These are phyloP conservation scores for Breynia disticha DNA, from an alignment of 441 rosid genomes.

Conservation along the genomic window DNA sequence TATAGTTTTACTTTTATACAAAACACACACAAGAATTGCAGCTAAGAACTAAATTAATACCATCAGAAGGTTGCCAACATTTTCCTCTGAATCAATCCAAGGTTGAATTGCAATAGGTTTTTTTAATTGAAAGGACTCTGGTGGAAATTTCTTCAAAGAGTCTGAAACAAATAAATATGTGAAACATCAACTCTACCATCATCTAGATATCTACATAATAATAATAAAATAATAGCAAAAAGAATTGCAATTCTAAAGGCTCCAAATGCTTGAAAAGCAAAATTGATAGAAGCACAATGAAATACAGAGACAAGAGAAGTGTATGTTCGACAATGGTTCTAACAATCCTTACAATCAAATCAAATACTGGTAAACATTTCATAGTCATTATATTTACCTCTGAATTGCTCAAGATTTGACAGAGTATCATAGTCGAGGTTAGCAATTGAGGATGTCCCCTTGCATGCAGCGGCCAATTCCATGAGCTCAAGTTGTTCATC, in stretches of 20 bases:
- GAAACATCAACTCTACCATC: neutral
- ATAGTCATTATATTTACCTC: constrained; percentile 40
- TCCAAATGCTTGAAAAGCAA: too few relatives aligned
- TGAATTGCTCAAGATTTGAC: constrained; percentile 75
- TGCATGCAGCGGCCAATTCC: constrained; percentile 92
- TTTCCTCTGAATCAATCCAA: constrained; percentile 76
- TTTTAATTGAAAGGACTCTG: constrained; percentile 54
- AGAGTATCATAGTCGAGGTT: constrained; percentile 78
- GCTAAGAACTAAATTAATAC: constrained; percentile 30
- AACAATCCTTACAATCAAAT: neutral
- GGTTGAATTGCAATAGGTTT: constrained; percentile 77
- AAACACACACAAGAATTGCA: too few relatives aligned
- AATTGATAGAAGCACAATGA: too few relatives aligned
- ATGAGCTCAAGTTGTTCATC: constrained; percentile 96
- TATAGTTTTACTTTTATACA: too few relatives aligned
- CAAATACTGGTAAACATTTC: neutral
- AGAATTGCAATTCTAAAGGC: neutral
- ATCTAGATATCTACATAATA: neutral
- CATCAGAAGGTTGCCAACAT: constrained; percentile 91
- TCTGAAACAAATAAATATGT: constrained; percentile 26
- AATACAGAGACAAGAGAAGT: constrained; percentile 2
- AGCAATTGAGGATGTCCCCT: constrained; percentile 61
- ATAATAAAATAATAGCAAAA: neutral
- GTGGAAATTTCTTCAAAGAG: constrained; percentile 65
- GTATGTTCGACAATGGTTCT: constrained; percentile 1